phyloP scores from a whole-genome alignment of 2,329 filamentous ascomycete species.

The Ascochyta rabiei region DNA sequence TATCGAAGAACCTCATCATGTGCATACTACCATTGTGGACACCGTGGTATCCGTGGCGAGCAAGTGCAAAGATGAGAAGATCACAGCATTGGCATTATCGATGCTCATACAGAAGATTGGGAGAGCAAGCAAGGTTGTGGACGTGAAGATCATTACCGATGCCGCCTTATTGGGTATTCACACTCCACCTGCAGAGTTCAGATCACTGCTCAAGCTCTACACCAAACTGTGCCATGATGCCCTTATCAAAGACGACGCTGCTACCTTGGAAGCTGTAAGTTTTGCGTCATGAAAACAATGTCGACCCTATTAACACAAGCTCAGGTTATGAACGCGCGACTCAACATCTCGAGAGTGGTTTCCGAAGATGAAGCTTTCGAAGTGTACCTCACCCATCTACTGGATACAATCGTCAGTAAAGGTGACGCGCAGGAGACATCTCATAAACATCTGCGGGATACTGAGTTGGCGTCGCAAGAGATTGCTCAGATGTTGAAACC shows the following conservation, averaged over 20 bases:
- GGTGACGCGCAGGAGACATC: conserved; percentile 79
- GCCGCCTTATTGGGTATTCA: conserved; percentile 77
- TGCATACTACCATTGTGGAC: conserved; percentile 90
- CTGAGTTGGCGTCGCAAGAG: conserved; percentile 81
- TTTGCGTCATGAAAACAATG: neutral
- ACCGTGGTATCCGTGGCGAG: conserved; percentile 90
- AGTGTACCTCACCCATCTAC: conserved; percentile 80
- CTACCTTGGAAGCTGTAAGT: conserved; percentile 74
- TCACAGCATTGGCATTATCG: conserved; percentile 88
- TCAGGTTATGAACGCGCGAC: conserved; percentile 78
- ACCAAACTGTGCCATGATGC: conserved; percentile 75
- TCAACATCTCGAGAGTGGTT: conserved; percentile 74
- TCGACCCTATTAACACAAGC: conserved; percentile 6
- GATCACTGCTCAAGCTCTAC: conserved; percentile 83
- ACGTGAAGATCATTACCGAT: conserved; percentile 84
- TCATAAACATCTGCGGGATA: conserved; percentile 75
- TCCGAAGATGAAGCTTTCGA: conserved; percentile 77
- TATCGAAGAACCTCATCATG: conserved; percentile 77
- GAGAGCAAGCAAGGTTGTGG: conserved; percentile 79
- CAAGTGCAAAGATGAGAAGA: conserved; percentile 84
- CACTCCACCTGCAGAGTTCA: conserved; percentile 82
- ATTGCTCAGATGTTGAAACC: conserved; percentile 88
- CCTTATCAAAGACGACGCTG: conserved; percentile 69
- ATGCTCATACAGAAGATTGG: conserved; percentile 97
- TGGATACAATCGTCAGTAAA: conserved; percentile 87